A percentile compares a stretch with the other conserved stretches of the same genome.
These are phyloP conservation scores for Trematosphaeria pertusa DNA, from an alignment of 2,329 filamentous ascomycete species.

Conservation along the genomic window DNA sequence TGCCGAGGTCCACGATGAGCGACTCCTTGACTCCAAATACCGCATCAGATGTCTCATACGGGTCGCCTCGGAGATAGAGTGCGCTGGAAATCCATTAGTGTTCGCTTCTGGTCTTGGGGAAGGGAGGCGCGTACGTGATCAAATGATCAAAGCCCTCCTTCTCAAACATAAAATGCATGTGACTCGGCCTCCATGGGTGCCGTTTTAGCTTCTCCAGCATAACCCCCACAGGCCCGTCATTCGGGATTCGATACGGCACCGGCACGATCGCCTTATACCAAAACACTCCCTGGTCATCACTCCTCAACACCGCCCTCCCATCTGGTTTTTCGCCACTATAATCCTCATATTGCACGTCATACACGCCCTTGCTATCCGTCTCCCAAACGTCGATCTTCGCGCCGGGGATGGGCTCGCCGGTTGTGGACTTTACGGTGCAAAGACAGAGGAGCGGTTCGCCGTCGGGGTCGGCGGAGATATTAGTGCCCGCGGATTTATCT, in stretches of 20 bases:
- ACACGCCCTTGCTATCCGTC: conserved; percentile 79
- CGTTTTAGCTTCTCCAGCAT: conserved; percentile 37
- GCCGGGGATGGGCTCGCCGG: conserved; percentile 66
- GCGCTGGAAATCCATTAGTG: conserved; percentile 59
- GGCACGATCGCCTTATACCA: conserved; percentile 88
- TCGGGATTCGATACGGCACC: conserved; percentile 83
- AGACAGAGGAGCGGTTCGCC: conserved; percentile 75
- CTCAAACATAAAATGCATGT: conserved; percentile 70
- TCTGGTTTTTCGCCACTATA: conserved; percentile 64
- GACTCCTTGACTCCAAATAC: conserved; percentile 89
- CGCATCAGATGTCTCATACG: conserved; percentile 82
- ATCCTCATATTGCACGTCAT: conserved; percentile 79
- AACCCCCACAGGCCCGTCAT: conserved; percentile 74
- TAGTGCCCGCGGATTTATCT: conserved; percentile 60
- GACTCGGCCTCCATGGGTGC: conserved; percentile 47
- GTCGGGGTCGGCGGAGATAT: conserved; percentile 71
- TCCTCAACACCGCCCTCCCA: conserved; percentile 74
- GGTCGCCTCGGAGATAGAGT: conserved; percentile 77
- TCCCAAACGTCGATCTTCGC: conserved; percentile 86
- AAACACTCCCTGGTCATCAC: conserved; percentile 75
- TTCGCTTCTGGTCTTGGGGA: not conserved
- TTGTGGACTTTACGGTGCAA: conserved; percentile 73
- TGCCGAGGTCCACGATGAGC: conserved; percentile 56
- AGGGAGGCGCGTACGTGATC: conserved; percentile 70
- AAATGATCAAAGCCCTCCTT: conserved; percentile 67